A percentile compares a stretch with the other conserved stretches of the same genome.
phyloP scores from a whole-genome alignment of 2,329 filamentous ascomycete species.

The Monilinia vaccinii-corymbosi region DNA sequence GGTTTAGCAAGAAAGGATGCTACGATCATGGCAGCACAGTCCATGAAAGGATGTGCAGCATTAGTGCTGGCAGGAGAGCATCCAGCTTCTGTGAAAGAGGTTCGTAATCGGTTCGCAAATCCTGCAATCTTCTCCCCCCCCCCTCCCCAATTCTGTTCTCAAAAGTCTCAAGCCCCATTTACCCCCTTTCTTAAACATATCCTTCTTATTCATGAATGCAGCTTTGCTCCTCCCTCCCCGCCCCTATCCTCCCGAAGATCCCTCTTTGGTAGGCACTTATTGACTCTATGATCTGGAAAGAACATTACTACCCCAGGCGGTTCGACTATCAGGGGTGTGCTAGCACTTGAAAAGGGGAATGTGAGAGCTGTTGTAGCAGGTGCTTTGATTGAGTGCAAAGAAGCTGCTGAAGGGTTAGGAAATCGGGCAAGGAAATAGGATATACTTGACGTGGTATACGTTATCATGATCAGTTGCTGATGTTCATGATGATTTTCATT shows the following conservation, averaged over 20 bases:
- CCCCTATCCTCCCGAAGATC: too few species aligned
- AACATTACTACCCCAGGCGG: constrained; percentile 26
- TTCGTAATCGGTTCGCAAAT: too few species aligned
- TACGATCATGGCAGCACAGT: constrained; percentile 32
- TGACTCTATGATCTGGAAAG: constrained; percentile 3
- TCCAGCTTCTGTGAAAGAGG: constrained; percentile 41
- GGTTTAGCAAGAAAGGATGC: constrained; percentile 52
- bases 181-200: too few species aligned
- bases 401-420: constrained; percentile 4
- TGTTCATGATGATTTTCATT: neutral
- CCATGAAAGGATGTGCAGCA: constrained; percentile 41
- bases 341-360: constrained; percentile 1
- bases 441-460: neutral
- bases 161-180: too few species aligned
- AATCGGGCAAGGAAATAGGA: neutral
- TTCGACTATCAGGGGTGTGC: neutral
- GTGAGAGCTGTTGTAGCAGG: constrained; percentile 1
- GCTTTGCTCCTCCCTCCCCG: too few species aligned
- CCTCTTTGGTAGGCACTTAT: too few species aligned
- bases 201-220: too few species aligned
- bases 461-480: neutral
- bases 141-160: too few species aligned
- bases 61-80: constrained; percentile 39
- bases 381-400: constrained; percentile 4
- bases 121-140: too few species aligned